A percentile compares a stretch with the other conserved stretches of the same genome.
phyloP scores from a whole-genome alignment of 2,329 filamentous ascomycete species.

The Aureobasidium sp. region DNA sequence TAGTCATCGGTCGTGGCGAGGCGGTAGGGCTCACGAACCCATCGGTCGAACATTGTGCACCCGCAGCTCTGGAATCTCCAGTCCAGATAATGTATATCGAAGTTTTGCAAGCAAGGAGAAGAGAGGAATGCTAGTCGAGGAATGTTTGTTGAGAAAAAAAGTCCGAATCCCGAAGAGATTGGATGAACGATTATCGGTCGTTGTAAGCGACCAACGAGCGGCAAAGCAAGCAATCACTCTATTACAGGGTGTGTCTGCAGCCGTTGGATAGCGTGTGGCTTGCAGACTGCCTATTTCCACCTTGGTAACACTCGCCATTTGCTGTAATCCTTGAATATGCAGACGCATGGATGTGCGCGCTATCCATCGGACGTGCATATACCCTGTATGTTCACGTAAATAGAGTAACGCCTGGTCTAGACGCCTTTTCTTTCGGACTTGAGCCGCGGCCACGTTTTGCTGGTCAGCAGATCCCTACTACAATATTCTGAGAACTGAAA shows the following conservation, averaged over 20 bases:
- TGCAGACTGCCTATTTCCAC: too few species aligned
- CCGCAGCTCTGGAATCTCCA: background rate
- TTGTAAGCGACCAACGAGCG: slow-evolving; percentile 3
- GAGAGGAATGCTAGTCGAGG: background rate
- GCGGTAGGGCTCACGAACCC: background rate
- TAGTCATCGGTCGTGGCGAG: slow-evolving; percentile 15
- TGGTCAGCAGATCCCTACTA: background rate
- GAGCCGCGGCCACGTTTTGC: background rate
- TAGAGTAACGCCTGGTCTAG: background rate
- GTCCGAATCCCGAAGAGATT: background rate
- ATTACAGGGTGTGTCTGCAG: too few species aligned
- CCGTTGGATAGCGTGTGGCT: too few species aligned
- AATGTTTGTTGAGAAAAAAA: background rate
- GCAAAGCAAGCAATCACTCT: slow-evolving; percentile 6
- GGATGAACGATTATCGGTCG: background rate
- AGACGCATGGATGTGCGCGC: too few species aligned
- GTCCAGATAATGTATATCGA: background rate
- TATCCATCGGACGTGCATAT: too few species aligned
- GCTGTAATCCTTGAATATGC: too few species aligned
- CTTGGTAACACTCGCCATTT: too few species aligned
- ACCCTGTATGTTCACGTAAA: background rate
- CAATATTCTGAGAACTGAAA: background rate
- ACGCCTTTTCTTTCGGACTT: background rate
- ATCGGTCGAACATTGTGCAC: background rate
- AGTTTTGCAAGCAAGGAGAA: slow-evolving; percentile 1